These are phyloP conservation scores for Chlamydomonas eustigma DNA, from an alignment of 139 green algal species.

Conservation along the genomic window DNA sequence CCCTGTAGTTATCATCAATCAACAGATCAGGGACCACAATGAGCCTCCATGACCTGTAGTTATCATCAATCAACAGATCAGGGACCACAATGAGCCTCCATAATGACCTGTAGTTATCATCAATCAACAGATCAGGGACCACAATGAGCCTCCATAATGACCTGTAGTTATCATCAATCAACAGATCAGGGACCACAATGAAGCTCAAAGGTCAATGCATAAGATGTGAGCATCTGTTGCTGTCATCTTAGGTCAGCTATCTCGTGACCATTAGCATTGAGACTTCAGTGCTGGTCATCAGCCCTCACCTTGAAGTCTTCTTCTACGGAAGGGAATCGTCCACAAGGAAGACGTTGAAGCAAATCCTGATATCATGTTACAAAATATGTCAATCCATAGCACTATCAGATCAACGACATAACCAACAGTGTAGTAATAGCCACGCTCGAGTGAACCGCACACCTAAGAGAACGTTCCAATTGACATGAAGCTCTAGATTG, in stretches of 20 bases:
- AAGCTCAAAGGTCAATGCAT: neutral
- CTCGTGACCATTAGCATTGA: too few species aligned
- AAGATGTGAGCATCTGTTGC: neutral
- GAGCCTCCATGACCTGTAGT: neutral
- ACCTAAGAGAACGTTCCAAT: neutral
- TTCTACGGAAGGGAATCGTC: slow-evolving; percentile 68
- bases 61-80: neutral
- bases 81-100: neutral
- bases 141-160: neutral
- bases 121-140: neutral
- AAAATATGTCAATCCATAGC: neutral
- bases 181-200: neutral
- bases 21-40: neutral
- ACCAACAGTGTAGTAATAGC: neutral
- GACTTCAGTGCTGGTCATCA: too few species aligned
- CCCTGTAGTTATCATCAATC: too few species aligned
- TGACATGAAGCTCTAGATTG: neutral
- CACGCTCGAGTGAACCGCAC: neutral
- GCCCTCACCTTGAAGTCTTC: slow-evolving; percentile 65
- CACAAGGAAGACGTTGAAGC: slow-evolving; percentile 54
- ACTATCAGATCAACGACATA: neutral
- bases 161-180: neutral
- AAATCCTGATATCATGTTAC: slow-evolving; percentile 46
- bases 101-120: neutral
- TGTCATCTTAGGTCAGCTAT: neutral